These are phyloP conservation scores for Mortierella alpina DNA, from an alignment of 192 early-diverging fungal genomes.

Conservation along the genomic window DNA sequence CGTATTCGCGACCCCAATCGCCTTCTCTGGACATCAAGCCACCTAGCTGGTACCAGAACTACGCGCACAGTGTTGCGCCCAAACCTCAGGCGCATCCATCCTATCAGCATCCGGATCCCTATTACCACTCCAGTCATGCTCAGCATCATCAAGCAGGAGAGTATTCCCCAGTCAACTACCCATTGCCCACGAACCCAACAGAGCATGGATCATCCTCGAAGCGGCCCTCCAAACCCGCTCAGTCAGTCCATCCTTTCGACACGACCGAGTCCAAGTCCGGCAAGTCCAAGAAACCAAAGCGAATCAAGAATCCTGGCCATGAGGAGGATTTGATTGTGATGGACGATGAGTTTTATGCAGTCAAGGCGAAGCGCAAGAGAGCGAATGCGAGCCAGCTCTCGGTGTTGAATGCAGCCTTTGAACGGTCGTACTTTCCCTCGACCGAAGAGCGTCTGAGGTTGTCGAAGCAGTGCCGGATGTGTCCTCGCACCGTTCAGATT, in stretches of 20 bases:
- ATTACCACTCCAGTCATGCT: conserved; percentile 10
- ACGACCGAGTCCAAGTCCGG: conserved; percentile 8
- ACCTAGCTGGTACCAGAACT: conserved; percentile 48
- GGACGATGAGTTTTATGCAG: conserved; percentile 48
- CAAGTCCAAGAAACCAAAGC: conserved; percentile 50
- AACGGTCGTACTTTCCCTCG: conserved; percentile 83
- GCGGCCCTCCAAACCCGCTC: conserved; percentile 15
- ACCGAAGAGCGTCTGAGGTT: conserved; percentile 83
- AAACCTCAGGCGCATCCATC: conserved; percentile 18
- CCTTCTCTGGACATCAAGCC: conserved; percentile 41
- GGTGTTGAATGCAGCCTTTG: conserved; percentile 84
- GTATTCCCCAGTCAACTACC: not conserved
- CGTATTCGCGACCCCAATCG: conserved; percentile 37
- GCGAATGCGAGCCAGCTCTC: conserved; percentile 83
- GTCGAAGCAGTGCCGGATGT: conserved; percentile 86
- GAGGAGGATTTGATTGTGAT: conserved; percentile 47
- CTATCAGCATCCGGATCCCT: conserved; percentile 12
- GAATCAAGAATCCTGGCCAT: conserved; percentile 37
- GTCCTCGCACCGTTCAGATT: conserved; percentile 92
- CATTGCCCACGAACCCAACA: not conserved
- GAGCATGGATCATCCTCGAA: conserved; percentile 20
- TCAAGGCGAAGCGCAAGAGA: conserved; percentile 83
- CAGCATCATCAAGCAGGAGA: conserved; percentile 2
- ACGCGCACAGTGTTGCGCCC: conserved; percentile 40
- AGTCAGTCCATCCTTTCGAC: conserved; percentile 50